phyloP scores from a whole-genome alignment of 768 basidiomycete genomes.

The Suillus plorans region DNA sequence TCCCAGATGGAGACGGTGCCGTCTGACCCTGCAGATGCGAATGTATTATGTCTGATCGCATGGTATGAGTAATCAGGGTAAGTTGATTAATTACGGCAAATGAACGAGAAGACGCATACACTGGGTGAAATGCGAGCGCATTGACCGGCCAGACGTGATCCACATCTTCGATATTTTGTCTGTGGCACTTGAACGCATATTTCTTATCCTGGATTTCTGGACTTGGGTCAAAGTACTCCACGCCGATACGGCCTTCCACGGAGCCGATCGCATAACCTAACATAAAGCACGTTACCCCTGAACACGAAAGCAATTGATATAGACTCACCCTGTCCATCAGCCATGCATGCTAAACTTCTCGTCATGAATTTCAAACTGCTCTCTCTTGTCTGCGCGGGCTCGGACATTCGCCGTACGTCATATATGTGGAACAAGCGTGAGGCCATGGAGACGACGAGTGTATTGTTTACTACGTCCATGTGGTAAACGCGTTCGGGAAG shows the following conservation, averaged over 20 bases:
- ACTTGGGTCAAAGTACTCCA: slow-evolving; percentile 92
- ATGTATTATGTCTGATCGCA: slow-evolving; percentile 77
- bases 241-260: slow-evolving; percentile 94
- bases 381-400: slow-evolving; percentile 79
- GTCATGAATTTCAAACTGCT: slow-evolving; percentile 97
- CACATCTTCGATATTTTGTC: slow-evolving; percentile 84
- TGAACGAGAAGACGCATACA: slow-evolving; percentile 40
- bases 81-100: background rate
- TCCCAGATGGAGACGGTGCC: slow-evolving; percentile 96
- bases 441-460: slow-evolving; percentile 91
- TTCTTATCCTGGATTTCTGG: slow-evolving; percentile 73
- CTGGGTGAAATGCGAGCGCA: slow-evolving; percentile 90
- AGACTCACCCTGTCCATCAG: slow-evolving; percentile 77
- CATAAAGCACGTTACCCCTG: background rate
- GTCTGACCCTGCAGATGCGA: slow-evolving; percentile 95
- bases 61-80: background rate
- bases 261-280: slow-evolving; percentile 90
- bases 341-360: slow-evolving; percentile 87
- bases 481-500: slow-evolving; percentile 86
- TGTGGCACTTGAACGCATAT: slow-evolving; percentile 94
- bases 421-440: slow-evolving; percentile 89
- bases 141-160: slow-evolving; percentile 99
- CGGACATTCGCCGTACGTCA: slow-evolving; percentile 76
- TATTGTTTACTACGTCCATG: slow-evolving; percentile 75
- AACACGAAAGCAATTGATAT: background rate